phyloP scores from a whole-genome alignment of 352 stramenopile genomes.

The Phytophthora citricola region DNA sequence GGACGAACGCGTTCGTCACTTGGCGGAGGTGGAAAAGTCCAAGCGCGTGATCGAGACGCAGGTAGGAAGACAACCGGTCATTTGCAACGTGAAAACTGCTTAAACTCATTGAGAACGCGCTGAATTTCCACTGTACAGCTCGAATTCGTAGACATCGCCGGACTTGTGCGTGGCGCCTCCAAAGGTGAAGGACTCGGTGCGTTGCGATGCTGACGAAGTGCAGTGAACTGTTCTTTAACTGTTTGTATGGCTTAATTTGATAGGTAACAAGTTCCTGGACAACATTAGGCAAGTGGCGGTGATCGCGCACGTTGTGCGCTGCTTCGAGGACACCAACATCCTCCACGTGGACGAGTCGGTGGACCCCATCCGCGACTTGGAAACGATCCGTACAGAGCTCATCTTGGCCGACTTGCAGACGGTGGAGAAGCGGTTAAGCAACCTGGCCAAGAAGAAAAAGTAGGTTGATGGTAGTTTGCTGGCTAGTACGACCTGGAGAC shows the following conservation, averaged over 20 bases:
- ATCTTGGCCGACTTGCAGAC: slow-evolving; percentile 91
- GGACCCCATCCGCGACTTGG: slow-evolving; percentile 96
- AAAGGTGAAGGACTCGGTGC: slow-evolving; percentile 79
- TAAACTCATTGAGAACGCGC: slow-evolving; percentile 15
- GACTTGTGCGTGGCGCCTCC: slow-evolving; percentile 81
- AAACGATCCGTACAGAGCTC: slow-evolving; percentile 98
- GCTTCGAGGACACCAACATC: slow-evolving; percentile 98
- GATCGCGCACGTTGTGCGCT: slow-evolving; percentile 94
- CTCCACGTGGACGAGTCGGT: slow-evolving; percentile 97
- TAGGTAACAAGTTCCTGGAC: slow-evolving; percentile 88
- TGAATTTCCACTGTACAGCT: slow-evolving; percentile 52
- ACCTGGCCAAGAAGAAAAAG: slow-evolving; percentile 85
- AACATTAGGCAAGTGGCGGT: slow-evolving; percentile 89
- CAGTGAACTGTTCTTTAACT: neutral
- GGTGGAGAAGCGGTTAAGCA: slow-evolving; percentile 71
- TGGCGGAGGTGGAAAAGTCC: slow-evolving; percentile 79
- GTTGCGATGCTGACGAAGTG: slow-evolving; percentile 4
- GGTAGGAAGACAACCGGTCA: slow-evolving; percentile 15
- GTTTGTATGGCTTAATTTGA: slow-evolving; percentile 2
- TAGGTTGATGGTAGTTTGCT: slow-evolving; percentile 23
- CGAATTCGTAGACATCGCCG: slow-evolving; percentile 90
- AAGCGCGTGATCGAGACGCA: slow-evolving; percentile 78
- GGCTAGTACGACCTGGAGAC: neutral
- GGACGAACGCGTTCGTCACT: slow-evolving; percentile 62
- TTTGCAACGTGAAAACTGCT: slow-evolving; percentile 11